Conservation (phyloP, 2,329 filamentous ascomycete species). For the Fusarium sp. region DNA sequence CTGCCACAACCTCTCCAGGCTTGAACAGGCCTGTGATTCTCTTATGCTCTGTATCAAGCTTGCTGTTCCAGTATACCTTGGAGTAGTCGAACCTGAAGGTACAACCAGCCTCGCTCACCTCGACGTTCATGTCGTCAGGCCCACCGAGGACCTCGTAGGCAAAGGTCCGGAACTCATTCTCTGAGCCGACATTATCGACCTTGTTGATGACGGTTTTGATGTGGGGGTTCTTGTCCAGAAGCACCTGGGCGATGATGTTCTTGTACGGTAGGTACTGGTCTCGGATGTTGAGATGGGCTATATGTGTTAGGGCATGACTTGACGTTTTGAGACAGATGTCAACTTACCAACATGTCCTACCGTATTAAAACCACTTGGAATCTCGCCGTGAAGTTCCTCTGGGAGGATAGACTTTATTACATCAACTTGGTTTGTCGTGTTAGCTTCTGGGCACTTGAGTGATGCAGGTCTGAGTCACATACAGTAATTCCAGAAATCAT, state of each 20-base stretch:
- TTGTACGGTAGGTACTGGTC: slow-evolving; percentile 88
- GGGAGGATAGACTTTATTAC: slow-evolving; percentile 87
- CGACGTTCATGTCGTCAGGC: slow-evolving; percentile 84
- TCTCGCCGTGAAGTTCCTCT: slow-evolving; percentile 81
- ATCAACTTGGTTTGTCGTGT: slow-evolving; percentile 68
- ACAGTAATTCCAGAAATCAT: slow-evolving; percentile 89
- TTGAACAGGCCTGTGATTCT: slow-evolving; percentile 81
- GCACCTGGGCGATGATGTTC: slow-evolving; percentile 83
- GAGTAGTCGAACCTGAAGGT: slow-evolving; percentile 93
- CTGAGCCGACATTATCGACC: slow-evolving; percentile 85
- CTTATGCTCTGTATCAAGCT: slow-evolving; percentile 89
- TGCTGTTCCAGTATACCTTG: slow-evolving; percentile 98
- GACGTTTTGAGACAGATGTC: not conserved
- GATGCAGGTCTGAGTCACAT: slow-evolving; percentile 46
- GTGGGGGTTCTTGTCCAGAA: slow-evolving; percentile 88
- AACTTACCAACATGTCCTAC: slow-evolving; percentile 85
- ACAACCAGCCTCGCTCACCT: slow-evolving; percentile 84
- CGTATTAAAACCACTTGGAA: slow-evolving; percentile 87
- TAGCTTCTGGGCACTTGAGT: slow-evolving; percentile 16
- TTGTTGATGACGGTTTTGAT: slow-evolving; percentile 97
- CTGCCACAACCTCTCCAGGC: slow-evolving; percentile 89
- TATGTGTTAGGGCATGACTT: slow-evolving; percentile 20
- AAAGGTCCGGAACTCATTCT: slow-evolving; percentile 92
- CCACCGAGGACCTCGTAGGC: slow-evolving; percentile 90
- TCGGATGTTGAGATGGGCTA: slow-evolving; percentile 90